Evolutionary conservation across 495 filamentous ascomycete species (phyloP).

Genomic region (Trichoderma asperelloides): DNA sequence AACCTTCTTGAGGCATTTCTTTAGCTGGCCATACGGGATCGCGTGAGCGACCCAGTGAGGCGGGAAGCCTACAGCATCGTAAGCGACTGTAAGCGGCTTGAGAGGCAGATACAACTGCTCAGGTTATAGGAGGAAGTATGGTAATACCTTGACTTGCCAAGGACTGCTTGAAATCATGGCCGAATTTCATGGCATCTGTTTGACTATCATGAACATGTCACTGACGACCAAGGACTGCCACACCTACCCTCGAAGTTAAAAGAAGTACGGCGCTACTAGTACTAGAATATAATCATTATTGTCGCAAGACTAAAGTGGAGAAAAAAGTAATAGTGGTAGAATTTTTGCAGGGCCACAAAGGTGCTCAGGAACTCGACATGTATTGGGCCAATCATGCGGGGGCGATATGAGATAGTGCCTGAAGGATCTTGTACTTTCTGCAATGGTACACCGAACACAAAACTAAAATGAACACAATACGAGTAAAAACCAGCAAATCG

Average conservation of each 20-base stretch:
- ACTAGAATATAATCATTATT: neutral
- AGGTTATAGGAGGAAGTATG: neutral
- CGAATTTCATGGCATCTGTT: constrained; percentile 48
- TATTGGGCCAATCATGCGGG: too few species aligned
- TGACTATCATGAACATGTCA: neutral
- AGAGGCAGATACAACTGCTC: neutral
- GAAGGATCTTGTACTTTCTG: too few species aligned
- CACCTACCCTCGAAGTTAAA: neutral
- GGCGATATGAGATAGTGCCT: too few species aligned
- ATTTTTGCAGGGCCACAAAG: too few species aligned
- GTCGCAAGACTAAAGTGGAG: neutral
- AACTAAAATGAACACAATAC: too few species aligned
- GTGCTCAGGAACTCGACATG: too few species aligned
- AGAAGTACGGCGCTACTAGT: neutral
- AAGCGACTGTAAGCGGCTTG: neutral
- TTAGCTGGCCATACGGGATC: constrained; percentile 51
- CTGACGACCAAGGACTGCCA: neutral
- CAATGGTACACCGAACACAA: too few species aligned
- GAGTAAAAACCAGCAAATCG: too few species aligned
- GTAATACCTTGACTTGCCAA: constrained; percentile 33
- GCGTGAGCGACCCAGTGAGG: constrained; percentile 48
- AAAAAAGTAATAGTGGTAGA: neutral
- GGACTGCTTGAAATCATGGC: constrained; percentile 40
- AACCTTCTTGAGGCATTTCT: constrained; percentile 55
- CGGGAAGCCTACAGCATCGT: constrained; percentile 27